Conservation (phyloP, 805 yeast genomes). For the Candida caryicola region DNA sequence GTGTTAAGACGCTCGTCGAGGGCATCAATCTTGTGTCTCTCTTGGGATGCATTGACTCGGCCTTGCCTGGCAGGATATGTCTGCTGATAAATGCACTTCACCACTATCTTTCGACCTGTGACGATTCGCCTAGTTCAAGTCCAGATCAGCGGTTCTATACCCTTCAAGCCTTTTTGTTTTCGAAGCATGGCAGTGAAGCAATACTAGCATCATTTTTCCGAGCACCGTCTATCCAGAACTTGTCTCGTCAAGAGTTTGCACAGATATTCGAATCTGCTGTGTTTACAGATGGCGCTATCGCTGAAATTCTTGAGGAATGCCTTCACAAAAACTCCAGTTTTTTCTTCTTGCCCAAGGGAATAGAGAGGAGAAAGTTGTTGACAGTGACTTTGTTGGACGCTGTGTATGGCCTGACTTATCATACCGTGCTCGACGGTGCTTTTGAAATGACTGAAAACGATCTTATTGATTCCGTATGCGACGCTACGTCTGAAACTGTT, state of each 20-base stretch:
- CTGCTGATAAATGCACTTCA: neutral
- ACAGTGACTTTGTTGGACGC: neutral
- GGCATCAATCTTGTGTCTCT: neutral
- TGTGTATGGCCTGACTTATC: neutral
- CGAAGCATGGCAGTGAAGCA: neutral
- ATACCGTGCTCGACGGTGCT: neutral
- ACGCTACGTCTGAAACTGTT: neutral
- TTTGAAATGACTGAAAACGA: neutral
- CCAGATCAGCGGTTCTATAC: neutral
- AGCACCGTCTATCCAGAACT: constrained; percentile 1
- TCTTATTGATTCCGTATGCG: neutral
- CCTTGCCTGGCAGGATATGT: neutral
- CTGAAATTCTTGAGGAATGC: neutral
- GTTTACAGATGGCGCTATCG: neutral
- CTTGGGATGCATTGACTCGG: neutral
- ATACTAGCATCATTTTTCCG: neutral
- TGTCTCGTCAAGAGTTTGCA: neutral
- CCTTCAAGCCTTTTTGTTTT: constrained; percentile 1
- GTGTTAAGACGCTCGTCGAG: neutral
- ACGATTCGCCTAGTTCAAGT: neutral
- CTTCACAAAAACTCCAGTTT: neutral
- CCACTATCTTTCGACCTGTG: neutral
- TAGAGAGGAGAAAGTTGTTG: neutral
- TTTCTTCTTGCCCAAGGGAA: neutral
- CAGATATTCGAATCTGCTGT: neutral